Conservation (phyloP, 441 rosid genomes). For the Populus tomentosa region DNA sequence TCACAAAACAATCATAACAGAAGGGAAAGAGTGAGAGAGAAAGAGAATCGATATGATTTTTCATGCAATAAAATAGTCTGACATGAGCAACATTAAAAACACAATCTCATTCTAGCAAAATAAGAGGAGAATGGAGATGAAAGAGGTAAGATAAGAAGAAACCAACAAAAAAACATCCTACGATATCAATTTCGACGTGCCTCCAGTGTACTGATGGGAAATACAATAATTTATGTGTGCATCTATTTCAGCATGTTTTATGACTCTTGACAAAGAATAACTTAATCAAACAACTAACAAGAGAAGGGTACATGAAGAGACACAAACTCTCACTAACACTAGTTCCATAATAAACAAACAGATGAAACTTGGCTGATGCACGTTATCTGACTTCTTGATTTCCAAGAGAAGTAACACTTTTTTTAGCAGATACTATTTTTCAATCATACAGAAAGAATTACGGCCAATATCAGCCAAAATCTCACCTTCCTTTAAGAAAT, state of each 20-base stretch:
- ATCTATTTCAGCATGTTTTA: not conserved
- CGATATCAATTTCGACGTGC: not conserved
- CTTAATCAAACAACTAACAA: not conserved
- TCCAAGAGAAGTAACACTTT: not conserved
- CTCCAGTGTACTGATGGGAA: not conserved
- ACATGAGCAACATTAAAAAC: not conserved
- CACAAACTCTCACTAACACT: not conserved
- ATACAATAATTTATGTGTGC: not conserved
- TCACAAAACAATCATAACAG: constrained; percentile 4
- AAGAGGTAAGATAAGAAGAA: not conserved
- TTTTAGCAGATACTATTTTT: not conserved
- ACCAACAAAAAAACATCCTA: not conserved
- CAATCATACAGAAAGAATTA: not conserved
- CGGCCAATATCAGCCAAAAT: not conserved
- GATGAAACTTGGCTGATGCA: not conserved
- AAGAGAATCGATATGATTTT: not conserved
- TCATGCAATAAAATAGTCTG: not conserved
- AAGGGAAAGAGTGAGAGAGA: not conserved
- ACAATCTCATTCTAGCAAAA: not conserved
- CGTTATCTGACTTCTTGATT: not conserved
- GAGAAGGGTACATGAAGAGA: constrained; percentile 4
- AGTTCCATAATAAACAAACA: not conserved
- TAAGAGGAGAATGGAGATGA: not conserved
- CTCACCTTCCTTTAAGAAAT: not conserved
- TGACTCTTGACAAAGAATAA: not conserved